Conservation (phyloP, 2,329 filamentous ascomycete species). For the Diaporthe sp. region DNA sequence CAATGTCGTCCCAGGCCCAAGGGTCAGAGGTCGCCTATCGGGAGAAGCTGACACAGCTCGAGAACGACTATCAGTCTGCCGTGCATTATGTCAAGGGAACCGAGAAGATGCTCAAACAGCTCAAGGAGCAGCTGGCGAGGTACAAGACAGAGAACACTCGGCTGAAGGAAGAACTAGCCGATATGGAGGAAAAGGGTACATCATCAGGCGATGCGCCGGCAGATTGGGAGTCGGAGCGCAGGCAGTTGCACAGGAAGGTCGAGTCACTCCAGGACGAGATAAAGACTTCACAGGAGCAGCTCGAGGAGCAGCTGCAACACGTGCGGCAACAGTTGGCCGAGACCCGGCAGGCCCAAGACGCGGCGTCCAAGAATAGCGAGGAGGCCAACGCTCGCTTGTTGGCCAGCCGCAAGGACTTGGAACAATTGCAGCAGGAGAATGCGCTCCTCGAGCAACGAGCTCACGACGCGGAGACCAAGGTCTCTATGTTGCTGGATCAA, state of each 20-base stretch:
- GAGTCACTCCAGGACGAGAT: conserved; percentile 78
- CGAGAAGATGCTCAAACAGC: conserved; percentile 98
- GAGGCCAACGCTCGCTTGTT: conserved; percentile 69
- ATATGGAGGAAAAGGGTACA: conserved; percentile 65
- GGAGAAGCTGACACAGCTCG: conserved; percentile 92
- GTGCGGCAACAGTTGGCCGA: conserved; percentile 78
- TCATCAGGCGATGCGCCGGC: conserved; percentile 57
- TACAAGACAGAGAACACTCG: conserved; percentile 90
- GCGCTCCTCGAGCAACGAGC: conserved; percentile 84
- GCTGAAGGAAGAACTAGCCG: conserved; percentile 84
- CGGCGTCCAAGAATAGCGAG: conserved; percentile 68
- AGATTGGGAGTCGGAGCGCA: conserved; percentile 82
- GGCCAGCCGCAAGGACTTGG: conserved; percentile 75
- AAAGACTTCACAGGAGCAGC: conserved; percentile 70
- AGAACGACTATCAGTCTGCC: conserved; percentile 97
- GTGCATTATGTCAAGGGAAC: conserved; percentile 99
- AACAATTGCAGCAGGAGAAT: conserved; percentile 88
- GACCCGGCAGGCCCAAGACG: conserved; percentile 77
- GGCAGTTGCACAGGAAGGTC: conserved; percentile 76
- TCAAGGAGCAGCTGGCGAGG: conserved; percentile 95
- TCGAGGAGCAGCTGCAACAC: conserved; percentile 78
- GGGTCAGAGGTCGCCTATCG: conserved; percentile 91
- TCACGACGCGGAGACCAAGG: conserved; percentile 90
- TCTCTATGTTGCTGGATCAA: conserved; percentile 92
- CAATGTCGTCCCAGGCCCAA: conserved; percentile 83